Base-by-base conservation (phyloP, 176 grass and related monocot species). In the Avena insularis region DNA sequence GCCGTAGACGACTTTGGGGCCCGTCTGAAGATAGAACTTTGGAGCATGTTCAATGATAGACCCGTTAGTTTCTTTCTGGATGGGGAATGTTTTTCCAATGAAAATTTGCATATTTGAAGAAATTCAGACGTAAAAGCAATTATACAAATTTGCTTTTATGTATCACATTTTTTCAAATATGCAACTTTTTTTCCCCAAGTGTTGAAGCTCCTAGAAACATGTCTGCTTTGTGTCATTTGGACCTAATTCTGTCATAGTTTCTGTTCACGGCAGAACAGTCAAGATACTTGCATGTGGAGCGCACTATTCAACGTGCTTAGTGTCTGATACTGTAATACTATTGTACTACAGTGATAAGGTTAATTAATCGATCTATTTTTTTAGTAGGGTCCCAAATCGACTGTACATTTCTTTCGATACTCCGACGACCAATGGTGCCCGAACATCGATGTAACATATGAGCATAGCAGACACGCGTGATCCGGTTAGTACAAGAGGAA, bases 301-400 rank as follows among this genome's bases (percentile, higher is more conserved):
- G 20, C 31, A 74, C 75, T 46, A 53, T 84, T 79, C 33, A 89
- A 56, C 46, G n/a, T 56, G 38, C 38, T n/a, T 46, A 71, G 68
- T 46, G 36, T 71, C 9, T 71, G 68, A 45, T 71, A 17, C 5
- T 45, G 9, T n/a, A 71, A 36, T 12, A 45, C 68, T 71, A n/a
- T 45, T 36, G 15, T 48, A 21, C 51, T 25, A 46, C 50, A 38
- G 23, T 8, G 87, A 83, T 87, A 66, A 67, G 69, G 20, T 27
- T 9, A 79, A 43, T 15, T 83, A 84, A 82, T 83, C 31, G 12
- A 25, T 48, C 2, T 46, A 23, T 63, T 47, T 46, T 67, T 49
- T 88, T 70, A 55, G 12, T 19, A 38, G 55, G 56, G 76, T 31
- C 67, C 57, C 66, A 33, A 31, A 35, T 85, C 58, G 20, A 73